Evolutionary conservation across 371 early-diverging fungal species (phyloP).

Genomic region (Saksenaea vasiformis): DNA sequence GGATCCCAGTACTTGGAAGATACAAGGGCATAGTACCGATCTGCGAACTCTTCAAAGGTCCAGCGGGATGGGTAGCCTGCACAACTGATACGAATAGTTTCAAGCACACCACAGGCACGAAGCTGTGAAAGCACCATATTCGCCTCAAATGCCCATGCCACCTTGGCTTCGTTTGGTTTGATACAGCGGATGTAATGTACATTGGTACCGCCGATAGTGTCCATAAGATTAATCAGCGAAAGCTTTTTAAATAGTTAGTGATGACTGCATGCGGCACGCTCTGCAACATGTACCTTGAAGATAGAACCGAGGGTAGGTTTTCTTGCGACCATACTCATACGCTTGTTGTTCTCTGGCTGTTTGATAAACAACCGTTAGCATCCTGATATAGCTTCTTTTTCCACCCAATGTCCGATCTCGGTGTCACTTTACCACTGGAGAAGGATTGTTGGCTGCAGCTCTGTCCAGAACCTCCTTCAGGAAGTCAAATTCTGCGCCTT

Average conservation of each 20-base stretch:
- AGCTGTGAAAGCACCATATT: slow-evolving; percentile 94
- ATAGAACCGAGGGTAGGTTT: slow-evolving; percentile 90
- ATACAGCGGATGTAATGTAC: slow-evolving; percentile 98
- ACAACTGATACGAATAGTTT: slow-evolving; percentile 98
- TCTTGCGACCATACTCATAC: slow-evolving; percentile 55
- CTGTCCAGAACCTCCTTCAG: slow-evolving; percentile 72
- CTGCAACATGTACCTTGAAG: slow-evolving; percentile 38
- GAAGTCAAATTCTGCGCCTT: slow-evolving; percentile 71
- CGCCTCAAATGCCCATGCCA: slow-evolving; percentile 86
- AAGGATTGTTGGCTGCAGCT: slow-evolving; percentile 48
- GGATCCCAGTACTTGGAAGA: slow-evolving; percentile 69
- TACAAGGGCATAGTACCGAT: slow-evolving; percentile 87
- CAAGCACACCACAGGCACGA: slow-evolving; percentile 99
- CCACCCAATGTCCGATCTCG: neutral
- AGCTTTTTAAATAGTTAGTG: slow-evolving; percentile 23
- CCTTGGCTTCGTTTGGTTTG: slow-evolving; percentile 94
- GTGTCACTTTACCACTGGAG: slow-evolving; percentile 27
- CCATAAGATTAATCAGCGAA: slow-evolving; percentile 90
- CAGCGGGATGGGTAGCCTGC: slow-evolving; percentile 97
- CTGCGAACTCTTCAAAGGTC: slow-evolving; percentile 91
- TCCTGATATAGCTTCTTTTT: neutral
- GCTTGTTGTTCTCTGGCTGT: slow-evolving; percentile 40
- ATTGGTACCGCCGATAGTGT: slow-evolving; percentile 88
- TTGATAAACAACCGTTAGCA: neutral
- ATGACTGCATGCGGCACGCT: neutral